Conservation (phyloP, 176 grass and related monocot species). For the Oryza rufipogon region DNA sequence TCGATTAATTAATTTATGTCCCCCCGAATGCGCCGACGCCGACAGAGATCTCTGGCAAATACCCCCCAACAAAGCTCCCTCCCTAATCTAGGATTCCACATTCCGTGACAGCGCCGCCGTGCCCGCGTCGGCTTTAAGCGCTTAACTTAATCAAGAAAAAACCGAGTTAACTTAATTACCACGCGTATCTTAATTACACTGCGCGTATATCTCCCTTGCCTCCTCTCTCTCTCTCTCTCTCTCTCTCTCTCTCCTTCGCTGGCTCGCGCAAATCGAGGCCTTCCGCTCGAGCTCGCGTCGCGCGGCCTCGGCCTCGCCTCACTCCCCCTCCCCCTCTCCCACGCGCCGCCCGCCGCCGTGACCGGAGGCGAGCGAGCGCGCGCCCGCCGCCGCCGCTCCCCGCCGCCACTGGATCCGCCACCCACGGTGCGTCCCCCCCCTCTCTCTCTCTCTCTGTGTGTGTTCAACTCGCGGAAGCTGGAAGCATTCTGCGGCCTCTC, state of each 20-base stretch:
- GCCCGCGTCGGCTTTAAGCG: not conserved
- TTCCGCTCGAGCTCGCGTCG: slow-evolving; percentile 46
- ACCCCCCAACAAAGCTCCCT: not conserved
- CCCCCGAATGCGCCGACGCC: not conserved
- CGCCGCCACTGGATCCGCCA: slow-evolving; percentile 38
- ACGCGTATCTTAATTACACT: not conserved
- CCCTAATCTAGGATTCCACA: slow-evolving; percentile 28
- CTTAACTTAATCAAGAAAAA: not conserved
- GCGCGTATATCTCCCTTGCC: not conserved
- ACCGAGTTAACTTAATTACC: not conserved
- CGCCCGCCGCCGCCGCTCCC: slow-evolving; percentile 1
- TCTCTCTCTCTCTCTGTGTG: not conserved
- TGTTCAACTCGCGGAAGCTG: not conserved
- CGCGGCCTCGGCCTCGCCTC: slow-evolving; percentile 15
- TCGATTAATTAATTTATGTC: not conserved
- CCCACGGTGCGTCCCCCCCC: slow-evolving; percentile 28
- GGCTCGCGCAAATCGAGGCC: slow-evolving; percentile 54
- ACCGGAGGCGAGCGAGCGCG: slow-evolving; percentile 48
- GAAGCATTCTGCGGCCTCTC: not conserved
- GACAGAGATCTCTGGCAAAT: slow-evolving; percentile 38
- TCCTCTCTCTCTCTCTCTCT: not conserved
- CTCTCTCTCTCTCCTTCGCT: not conserved
- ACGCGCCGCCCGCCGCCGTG: not conserved
- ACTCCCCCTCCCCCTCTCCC: not conserved
- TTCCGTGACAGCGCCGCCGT: not conserved